Conservation (phyloP, 148 eudicot species). For the Fallopia convolvulus region DNA sequence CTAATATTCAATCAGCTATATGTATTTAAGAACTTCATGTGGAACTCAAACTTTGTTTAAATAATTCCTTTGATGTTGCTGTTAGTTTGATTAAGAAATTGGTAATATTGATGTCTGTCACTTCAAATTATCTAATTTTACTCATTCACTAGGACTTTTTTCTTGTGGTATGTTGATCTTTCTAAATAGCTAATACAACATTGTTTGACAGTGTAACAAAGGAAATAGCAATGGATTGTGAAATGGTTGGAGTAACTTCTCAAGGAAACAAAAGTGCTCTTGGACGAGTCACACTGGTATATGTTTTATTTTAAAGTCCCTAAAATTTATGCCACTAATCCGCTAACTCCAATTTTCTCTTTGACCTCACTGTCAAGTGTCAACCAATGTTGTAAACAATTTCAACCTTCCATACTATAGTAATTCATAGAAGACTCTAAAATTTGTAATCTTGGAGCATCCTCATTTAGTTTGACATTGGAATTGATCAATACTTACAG, state of each 20-base stretch:
- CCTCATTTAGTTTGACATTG: not conserved
- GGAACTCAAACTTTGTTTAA: not conserved
- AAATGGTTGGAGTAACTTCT: slow-evolving; percentile 93
- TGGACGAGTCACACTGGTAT: slow-evolving; percentile 93
- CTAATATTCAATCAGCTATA: not conserved
- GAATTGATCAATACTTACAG: not conserved
- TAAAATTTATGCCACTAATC: not conserved
- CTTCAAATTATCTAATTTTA: not conserved
- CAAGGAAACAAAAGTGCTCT: slow-evolving; percentile 91
- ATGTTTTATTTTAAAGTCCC: not conserved
- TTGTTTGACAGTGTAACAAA: slow-evolving; percentile 50
- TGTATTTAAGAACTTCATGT: not conserved
- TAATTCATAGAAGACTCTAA: not conserved
- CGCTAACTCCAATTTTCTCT: not conserved
- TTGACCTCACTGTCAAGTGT: not conserved
- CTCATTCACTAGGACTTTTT: not conserved
- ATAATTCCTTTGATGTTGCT: not conserved
- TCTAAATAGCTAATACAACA: not conserved
- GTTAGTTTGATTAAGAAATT: not conserved
- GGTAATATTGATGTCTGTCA: not conserved
- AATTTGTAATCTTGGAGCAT: not conserved
- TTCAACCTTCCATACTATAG: not conserved
- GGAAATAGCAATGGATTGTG: slow-evolving; percentile 86
- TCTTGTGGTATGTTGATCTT: not conserved
- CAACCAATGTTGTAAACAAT: not conserved